Conservation (phyloP, 1,284 basidiomycete species). For the Ceratobasidium papillatum region DNA sequence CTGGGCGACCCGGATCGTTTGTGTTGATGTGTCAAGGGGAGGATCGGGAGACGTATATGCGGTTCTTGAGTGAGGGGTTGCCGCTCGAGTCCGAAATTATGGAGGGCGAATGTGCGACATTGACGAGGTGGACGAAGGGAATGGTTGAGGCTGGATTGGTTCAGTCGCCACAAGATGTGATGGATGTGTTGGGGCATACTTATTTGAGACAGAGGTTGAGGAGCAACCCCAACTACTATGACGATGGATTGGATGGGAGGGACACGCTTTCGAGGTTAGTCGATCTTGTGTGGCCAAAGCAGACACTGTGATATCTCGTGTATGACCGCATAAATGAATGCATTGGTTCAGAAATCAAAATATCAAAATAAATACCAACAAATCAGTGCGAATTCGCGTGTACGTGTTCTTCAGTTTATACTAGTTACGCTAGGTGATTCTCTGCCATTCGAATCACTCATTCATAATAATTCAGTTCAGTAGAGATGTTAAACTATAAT, state of each 20-base stretch:
- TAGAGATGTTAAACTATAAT: too few species aligned
- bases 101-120: conserved; percentile 56
- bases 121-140: conserved; percentile 64
- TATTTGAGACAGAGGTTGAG: conserved; percentile 76
- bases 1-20: conserved; percentile 71
- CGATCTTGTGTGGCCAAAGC: conserved; percentile 59
- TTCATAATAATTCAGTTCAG: too few species aligned
- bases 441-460: too few species aligned
- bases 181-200: conserved; percentile 84
- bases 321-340: conserved; percentile 47
- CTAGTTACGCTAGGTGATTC: too few species aligned
- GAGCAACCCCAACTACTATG: conserved; percentile 91
- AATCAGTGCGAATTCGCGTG: too few species aligned
- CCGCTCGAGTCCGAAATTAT: conserved; percentile 86
- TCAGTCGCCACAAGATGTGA: conserved; percentile 69
- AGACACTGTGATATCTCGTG: background rate
- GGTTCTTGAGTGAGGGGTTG: conserved; percentile 86
- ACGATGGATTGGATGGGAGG: conserved; percentile 60
- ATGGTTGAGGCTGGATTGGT: conserved; percentile 56
- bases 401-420: too few species aligned
- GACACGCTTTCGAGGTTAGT: conserved; percentile 68
- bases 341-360: too few species aligned
- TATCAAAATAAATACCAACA: too few species aligned
- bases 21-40: conserved; percentile 89
- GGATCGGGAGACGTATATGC: conserved; percentile 76